Base-by-base conservation (phyloP, 2,329 filamentous ascomycete species). In the Aspergillus sp. region DNA sequence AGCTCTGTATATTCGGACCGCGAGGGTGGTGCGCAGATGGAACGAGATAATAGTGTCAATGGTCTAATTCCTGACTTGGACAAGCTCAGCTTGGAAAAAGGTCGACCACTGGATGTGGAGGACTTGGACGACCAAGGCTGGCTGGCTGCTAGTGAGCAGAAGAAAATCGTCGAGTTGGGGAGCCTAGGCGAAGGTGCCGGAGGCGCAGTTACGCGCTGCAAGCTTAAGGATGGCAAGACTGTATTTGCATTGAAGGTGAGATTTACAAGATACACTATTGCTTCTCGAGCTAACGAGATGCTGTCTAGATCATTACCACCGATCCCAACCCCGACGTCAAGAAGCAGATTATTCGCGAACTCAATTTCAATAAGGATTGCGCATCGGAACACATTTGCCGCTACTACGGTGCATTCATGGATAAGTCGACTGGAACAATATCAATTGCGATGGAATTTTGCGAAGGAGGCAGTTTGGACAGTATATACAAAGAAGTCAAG, bases 381-480 rank as follows among this genome's bases (percentile, higher is more conserved):
- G 93, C 92, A 6, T 97, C 93, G 4, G 90, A 95, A 63, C 93
- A 98, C 76, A 99, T 99, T 72, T 99, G 95, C 80, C 89, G 91
- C 66, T 99, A 99, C 80, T 99, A 97, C 72, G 95, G 95, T 66
- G 94, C 94, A 46, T 99, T 98, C 76, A 92, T 96, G 75, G 94
- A 99, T 74, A 91, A 95, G 61, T 90, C 92, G n/a, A 96, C 92
- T 9, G 92, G 93, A 54, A 98, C 94, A 52, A 98, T 99, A 68
- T 97, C 92, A 52, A 99, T 99, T 73, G 93, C 93, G 60, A 99
- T 99, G 95, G 95, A 99, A 76, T 98, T 96, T 72, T 99, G 95
- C 75, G 95, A 98, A 79, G 95, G 95, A 61, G 95, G 95, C 57
- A 97, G 92, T 51, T 85, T 99, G 22, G 93, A 99, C 80, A 95